Percentiles rank a stretch among this genome's conserved stretches.
Conservation (phyloP, 202 grass and related monocot species). For the Hordeum pubiflorum region DNA sequence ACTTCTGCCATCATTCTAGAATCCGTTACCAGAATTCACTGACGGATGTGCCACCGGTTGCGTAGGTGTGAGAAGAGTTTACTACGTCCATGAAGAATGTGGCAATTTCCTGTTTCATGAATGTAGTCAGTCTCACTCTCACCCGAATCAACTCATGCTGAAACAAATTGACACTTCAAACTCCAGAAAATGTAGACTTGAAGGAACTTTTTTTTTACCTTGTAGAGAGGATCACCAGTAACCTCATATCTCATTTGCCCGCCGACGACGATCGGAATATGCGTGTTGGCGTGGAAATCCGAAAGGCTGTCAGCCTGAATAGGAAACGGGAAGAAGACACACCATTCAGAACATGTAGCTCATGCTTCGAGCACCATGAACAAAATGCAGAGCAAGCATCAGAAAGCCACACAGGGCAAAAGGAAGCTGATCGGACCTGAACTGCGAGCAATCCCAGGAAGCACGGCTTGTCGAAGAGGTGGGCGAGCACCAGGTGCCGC, state of each 20-base stretch:
- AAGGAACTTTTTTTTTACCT: conserved; percentile 40
- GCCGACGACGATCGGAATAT: conserved; percentile 79
- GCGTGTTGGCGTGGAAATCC: conserved; percentile 77
- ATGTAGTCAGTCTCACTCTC: background rate
- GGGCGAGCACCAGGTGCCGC: conserved; percentile 63
- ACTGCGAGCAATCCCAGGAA: conserved; percentile 91
- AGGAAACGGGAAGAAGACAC: background rate
- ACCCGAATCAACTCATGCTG: background rate
- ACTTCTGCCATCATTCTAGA: background rate
- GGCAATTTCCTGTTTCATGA: conserved; percentile 58
- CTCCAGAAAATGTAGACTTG: background rate
- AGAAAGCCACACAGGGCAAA: background rate
- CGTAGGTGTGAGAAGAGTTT: conserved; percentile 89
- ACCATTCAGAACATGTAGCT: no score
- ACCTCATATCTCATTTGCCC: conserved; percentile 88
- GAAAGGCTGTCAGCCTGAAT: conserved; percentile 79
- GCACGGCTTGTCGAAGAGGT: conserved; percentile 95
- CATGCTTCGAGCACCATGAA: background rate
- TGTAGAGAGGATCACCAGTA: conserved; percentile 89
- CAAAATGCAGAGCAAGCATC: background rate
- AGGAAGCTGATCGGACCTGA: conserved; percentile 30
- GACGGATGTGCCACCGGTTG: conserved; percentile 87
- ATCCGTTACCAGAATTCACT: conserved; percentile 79
- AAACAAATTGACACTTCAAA: background rate
- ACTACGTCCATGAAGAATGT: conserved; percentile 75